A percentile compares a stretch with the other conserved stretches of the same genome.
Evolutionary conservation across 768 basidiomycete genomes (phyloP).

Genomic region (Macrolepiota fuliginosa): DNA sequence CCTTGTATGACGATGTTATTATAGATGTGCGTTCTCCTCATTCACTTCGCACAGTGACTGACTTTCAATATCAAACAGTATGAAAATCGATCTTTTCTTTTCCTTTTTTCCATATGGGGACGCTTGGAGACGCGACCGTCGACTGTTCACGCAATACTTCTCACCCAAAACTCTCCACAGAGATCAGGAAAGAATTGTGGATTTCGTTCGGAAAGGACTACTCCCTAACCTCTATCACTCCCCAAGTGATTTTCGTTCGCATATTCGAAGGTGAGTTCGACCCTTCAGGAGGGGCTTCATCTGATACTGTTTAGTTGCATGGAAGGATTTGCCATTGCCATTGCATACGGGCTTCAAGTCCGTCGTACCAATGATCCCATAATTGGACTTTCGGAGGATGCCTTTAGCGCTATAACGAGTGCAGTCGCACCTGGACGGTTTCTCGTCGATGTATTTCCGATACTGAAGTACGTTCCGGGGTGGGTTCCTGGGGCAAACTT

Average conservation of each 20-base stretch:
- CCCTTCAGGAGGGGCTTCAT: background rate
- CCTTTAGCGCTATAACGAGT: background rate
- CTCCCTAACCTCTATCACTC: slow-evolving; percentile 3
- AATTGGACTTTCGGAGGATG: slow-evolving; percentile 2
- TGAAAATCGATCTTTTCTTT: slow-evolving; percentile 7
- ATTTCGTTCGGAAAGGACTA: slow-evolving; percentile 9
- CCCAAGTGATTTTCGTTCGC: slow-evolving; percentile 7
- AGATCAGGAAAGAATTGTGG: slow-evolving; percentile 3
- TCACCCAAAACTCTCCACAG: slow-evolving; percentile 4
- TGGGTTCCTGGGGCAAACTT: slow-evolving; percentile 16
- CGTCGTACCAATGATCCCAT: slow-evolving; percentile 6
- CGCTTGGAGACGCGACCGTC: slow-evolving; percentile 12
- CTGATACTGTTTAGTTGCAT: background rate
- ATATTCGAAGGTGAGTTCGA: slow-evolving; percentile 4
- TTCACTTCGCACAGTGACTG: too few relatives aligned
- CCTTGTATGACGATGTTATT: background rate
- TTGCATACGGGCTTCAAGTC: slow-evolving; percentile 11
- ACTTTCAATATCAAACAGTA: background rate
- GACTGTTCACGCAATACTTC: slow-evolving; percentile 13
- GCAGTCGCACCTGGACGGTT: slow-evolving; percentile 3
- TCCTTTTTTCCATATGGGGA: slow-evolving; percentile 13
- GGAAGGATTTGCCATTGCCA: slow-evolving; percentile 9
- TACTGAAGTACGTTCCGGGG: slow-evolving; percentile 9
- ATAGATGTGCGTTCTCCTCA: background rate
- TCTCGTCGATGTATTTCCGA: slow-evolving; percentile 6